Base-by-base conservation (phyloP, 2,329 filamentous ascomycete species). In the Sarocladium oryzae region DNA sequence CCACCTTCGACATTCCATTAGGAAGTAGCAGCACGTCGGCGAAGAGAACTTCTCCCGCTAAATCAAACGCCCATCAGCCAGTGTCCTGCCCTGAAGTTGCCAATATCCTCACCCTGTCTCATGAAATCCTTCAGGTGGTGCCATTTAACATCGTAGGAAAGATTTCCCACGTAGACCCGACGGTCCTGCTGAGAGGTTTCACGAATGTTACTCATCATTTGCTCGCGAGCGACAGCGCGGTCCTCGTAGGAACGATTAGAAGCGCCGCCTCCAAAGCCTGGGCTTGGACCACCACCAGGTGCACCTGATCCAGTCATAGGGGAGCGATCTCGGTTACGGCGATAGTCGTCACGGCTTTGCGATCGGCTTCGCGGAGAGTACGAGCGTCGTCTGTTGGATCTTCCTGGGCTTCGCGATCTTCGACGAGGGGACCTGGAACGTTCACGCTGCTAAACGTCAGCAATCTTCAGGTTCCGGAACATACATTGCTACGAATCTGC, bases 1-100 rank as follows among this genome's bases (percentile, higher is more conserved):
- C 89, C 91, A 97, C 92, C 92, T 99, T 99, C 89, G 92, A 97
- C 93, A 99, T 99, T 91, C 93, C 93, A 82, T 99, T 99, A 68
- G 93, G 93, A 86, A 99, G 90, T 74, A 96, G 81, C 75, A 99
- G 85, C 69, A 99, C 93, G 82, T 99, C 93, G 78, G 93, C 93
- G 78, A 96, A 99, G 77, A 97, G 84, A 72, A 99, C 93, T 74
- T 97, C 92, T 82, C 93, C 93, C 78, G 93, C 93, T 97, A 74
- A 53, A 66, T 62, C 51, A 54, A 18, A 58, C 52, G 54, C 36
- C 51, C 60, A 70, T 76, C 65, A 75, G 72, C 63, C 57, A 61
- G 59, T 55, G 54, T 56, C 54, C 53, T 56, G 33, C 30, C 46
- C 55, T 52, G 56, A 60, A 56, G 48, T 57, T 52, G 54, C 57